These are phyloP conservation scores for Jasminum sambac DNA, from an alignment of 257 asterid species.

Conservation along the genomic window DNA sequence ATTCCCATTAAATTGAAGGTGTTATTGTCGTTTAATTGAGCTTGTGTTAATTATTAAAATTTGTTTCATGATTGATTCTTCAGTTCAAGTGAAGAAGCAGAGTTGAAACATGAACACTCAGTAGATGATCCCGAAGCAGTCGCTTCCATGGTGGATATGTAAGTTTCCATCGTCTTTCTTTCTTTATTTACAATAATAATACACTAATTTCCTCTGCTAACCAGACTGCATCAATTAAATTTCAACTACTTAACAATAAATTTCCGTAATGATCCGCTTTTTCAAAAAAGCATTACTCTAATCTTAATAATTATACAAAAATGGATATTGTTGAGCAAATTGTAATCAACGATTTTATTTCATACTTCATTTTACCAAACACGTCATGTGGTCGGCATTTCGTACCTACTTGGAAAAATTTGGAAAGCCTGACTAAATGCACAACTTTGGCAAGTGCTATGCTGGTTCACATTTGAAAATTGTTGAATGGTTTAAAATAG, in stretches of 20 bases:
- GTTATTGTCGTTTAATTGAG: not conserved
- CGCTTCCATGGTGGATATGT: conserved; percentile 20
- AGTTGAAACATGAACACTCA: conserved; percentile 16
- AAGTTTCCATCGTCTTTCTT: not conserved
- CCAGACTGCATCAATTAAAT: not conserved
- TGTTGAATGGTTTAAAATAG: not conserved
- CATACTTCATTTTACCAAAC: not conserved
- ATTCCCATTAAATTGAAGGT: not conserved
- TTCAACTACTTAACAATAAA: not conserved
- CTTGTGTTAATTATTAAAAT: not conserved
- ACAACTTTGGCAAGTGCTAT: not conserved
- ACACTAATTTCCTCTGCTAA: not conserved
- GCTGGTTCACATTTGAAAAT: not conserved
- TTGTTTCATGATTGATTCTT: not conserved
- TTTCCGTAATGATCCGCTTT: conserved; percentile 25
- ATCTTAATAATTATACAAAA: too few relatives aligned
- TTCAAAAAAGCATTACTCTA: too few relatives aligned
- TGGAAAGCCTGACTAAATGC: not conserved
- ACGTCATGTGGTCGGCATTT: conserved; percentile 25
- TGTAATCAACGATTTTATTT: not conserved
- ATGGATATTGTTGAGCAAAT: conserved; percentile 2
- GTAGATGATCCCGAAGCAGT: conserved; percentile 20
- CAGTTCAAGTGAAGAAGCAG: conserved; percentile 7
- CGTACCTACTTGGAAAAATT: conserved; percentile 25
- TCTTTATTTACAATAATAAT: too few relatives aligned